Evolutionary conservation across 352 stramenopile genomes (phyloP), one percentile per base, ranked within the genome.

Genomic region (Phytopythium helicoides): DNA sequence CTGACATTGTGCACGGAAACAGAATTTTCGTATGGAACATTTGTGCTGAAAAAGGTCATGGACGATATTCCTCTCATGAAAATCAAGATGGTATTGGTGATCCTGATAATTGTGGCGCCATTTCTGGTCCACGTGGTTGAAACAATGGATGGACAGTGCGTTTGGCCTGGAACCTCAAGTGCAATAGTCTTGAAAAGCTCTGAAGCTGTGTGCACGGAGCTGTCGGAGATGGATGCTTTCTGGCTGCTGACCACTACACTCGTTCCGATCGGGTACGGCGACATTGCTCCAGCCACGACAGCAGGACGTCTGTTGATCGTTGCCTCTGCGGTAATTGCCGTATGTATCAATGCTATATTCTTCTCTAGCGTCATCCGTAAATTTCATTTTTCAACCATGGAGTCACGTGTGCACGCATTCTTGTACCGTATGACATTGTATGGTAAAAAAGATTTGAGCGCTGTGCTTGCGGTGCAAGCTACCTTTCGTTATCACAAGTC

Each of bases 21-120:
- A 82, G 73, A 89, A 47, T 87, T 89, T 48, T 80, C 60, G 40
- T 89, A 89, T 39, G 64, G 62, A 8, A 60, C 80, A 39, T 89
- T 89, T 23, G 79, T 87, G 42, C 64, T 89, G 48, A 89, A 87
- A 53, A 89, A 87, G 52, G 76, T 87, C 12, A 56, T 89, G 26
- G 73, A 87, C 21, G 76, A 89, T 26, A 59, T 48, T 11, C 73
- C 74, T 11, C 33, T 87, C 11, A 57, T 33, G 14, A 87, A 89
- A 42, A 60, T 86, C 22, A 3, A 46, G 7, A 52, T 65, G 3
- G 48, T 81, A 18, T 60, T 64, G 36, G 37, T 46, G 0, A 1
- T 64, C 12, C 36, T 71, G 19, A 33, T 80, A 10, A 53, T 51
- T 1, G 46, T 66, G 18, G 55, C 64, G 26, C 62, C 79, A 15